A percentile compares a stretch with the other conserved stretches of the same genome.
phyloP scores from a whole-genome alignment of 768 basidiomycete genomes.

The Lentinula boryana region DNA sequence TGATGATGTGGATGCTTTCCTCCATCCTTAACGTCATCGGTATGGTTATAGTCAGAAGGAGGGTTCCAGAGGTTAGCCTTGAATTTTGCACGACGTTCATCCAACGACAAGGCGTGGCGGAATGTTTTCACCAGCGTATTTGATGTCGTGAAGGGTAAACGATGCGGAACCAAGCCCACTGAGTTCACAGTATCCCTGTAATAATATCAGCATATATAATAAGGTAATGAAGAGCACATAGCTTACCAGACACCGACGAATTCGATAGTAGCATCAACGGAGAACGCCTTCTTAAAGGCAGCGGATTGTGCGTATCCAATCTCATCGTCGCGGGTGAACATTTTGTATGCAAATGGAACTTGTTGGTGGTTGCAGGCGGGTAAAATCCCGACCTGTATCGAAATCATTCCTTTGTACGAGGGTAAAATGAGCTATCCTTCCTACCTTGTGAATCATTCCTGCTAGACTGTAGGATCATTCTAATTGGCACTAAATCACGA shows the following conservation, averaged over 20 bases:
- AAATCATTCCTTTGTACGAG: not conserved
- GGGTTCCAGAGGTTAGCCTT: constrained; percentile 6
- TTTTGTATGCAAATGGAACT: constrained; percentile 55
- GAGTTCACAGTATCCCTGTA: constrained; percentile 67
- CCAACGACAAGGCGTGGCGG: constrained; percentile 36
- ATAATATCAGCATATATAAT: not conserved
- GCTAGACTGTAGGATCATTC: constrained; percentile 28
- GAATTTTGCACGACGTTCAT: constrained; percentile 31
- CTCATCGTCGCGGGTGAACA: constrained; percentile 49
- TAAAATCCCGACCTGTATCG: constrained; percentile 23
- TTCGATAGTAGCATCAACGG: constrained; percentile 45
- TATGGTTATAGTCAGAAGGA: not conserved
- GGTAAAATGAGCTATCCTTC: not conserved
- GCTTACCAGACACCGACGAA: constrained; percentile 53
- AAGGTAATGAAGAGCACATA: constrained; percentile 16
- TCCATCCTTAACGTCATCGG: not conserved
- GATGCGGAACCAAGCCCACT: constrained; percentile 47
- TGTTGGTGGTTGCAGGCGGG: constrained; percentile 31
- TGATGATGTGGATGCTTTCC: not conserved
- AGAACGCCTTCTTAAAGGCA: constrained; percentile 53
- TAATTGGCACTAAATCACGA: not conserved
- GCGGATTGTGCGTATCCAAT: constrained; percentile 41
- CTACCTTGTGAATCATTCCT: constrained; percentile 50
- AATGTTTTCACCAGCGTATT: constrained; percentile 36
- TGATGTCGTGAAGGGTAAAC: constrained; percentile 53